A percentile compares a stretch with the other conserved stretches of the same genome.
Conservation (phyloP, 1,139 yeast genomes). For the Lodderomyces metapsilosis region DNA sequence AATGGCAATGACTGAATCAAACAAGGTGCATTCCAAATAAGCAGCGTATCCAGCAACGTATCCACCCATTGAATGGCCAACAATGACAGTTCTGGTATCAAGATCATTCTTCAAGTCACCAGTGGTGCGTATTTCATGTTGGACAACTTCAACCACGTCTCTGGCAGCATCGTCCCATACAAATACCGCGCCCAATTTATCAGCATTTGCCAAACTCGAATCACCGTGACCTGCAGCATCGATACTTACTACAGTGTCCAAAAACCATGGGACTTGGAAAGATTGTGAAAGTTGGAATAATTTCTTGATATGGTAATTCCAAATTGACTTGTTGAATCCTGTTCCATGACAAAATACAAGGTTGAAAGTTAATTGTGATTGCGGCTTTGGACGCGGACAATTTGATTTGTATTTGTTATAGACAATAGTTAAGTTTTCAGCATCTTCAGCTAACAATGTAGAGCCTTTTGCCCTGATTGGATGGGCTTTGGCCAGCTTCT, state of each 20-base stretch:
- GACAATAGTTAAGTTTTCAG: conserved; percentile 26
- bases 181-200: conserved; percentile 50
- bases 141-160: conserved; percentile 53
- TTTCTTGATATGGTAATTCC: conserved; percentile 57
- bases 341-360: conserved; percentile 66
- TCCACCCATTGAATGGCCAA: conserved; percentile 84
- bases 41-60: conserved; percentile 50
- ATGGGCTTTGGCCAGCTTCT: conserved; percentile 27
- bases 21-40: conserved; percentile 49
- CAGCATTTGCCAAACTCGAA: conserved; percentile 53
- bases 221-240: conserved; percentile 73
- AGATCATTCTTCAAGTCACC: conserved; percentile 40
- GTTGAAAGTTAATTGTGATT: conserved; percentile 38
- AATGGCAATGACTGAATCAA: conserved; percentile 54
- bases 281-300: conserved; percentile 30
- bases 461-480: conserved; percentile 34
- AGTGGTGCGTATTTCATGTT: conserved; percentile 31
- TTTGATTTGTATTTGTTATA: conserved; percentile 35
- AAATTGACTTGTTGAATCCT: conserved; percentile 63
- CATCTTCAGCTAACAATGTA: conserved; percentile 26
- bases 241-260: conserved; percentile 43
- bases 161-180: conserved; percentile 68
- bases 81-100: conserved; percentile 37
- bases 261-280: conserved; percentile 24
- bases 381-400: conserved; percentile 15